Evolutionary conservation across 1,284 basidiomycete genomes (phyloP).

Genomic region (Porodaedalea pini): DNA sequence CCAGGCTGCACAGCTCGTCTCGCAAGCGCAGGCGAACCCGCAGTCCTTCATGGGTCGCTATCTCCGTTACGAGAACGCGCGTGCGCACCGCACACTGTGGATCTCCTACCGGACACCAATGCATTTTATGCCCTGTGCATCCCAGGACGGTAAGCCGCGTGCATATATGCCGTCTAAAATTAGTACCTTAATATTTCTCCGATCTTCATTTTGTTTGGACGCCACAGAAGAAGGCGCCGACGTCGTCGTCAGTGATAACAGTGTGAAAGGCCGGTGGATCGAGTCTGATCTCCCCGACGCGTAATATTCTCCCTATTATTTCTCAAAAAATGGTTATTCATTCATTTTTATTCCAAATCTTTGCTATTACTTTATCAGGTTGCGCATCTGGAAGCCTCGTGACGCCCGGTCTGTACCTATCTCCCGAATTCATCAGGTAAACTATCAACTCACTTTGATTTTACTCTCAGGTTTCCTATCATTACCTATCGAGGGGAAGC

Average conservation of each 20-base stretch:
- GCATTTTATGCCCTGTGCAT: conserved; percentile 35
- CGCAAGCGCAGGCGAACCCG: conserved; percentile 50
- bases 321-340: too few relatives aligned
- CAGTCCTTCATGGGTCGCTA: conserved; percentile 64
- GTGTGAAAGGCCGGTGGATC: conserved; percentile 26
- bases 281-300: conserved; percentile 49
- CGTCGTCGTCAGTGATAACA: conserved; percentile 23
- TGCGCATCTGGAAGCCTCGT: conserved; percentile 44
- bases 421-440: not conserved
- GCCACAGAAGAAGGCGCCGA: conserved; percentile 22
- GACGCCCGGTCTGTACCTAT: conserved; percentile 41
- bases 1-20: conserved; percentile 56
- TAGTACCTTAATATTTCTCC: not conserved
- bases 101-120: conserved; percentile 63
- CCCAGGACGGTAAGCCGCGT: conserved; percentile 17
- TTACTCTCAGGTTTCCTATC: conserved; percentile 43
- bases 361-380: too few relatives aligned
- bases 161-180: not conserved
- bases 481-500: conserved; percentile 59
- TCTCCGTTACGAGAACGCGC: conserved; percentile 72
- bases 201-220: too few relatives aligned
- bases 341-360: too few relatives aligned
- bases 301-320: too few relatives aligned
- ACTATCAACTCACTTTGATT: not conserved
- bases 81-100: conserved; percentile 67